Conservation (phyloP, 176 grass and related monocot species). For the Melocanna baccifera region DNA sequence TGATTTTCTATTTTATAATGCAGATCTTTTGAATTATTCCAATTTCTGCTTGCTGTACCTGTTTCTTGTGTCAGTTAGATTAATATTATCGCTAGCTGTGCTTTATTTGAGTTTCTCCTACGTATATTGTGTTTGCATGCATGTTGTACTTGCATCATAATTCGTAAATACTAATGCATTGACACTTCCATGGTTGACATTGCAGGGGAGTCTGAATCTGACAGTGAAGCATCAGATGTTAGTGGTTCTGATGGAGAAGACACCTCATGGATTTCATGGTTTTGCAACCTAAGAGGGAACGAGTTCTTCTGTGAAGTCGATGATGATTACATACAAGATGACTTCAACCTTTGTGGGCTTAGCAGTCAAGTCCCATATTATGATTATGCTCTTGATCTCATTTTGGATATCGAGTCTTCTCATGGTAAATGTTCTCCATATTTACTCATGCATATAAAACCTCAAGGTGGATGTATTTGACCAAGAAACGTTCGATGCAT, state of each 20-base stretch:
- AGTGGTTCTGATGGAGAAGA: slow-evolving; percentile 81
- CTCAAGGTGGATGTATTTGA: neutral
- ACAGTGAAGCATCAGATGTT: slow-evolving; percentile 85
- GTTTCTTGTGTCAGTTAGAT: neutral
- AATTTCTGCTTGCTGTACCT: neutral
- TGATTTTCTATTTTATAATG: neutral
- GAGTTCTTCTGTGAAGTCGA: slow-evolving; percentile 92
- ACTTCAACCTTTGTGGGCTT: slow-evolving; percentile 95
- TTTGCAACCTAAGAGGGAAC: slow-evolving; percentile 80
- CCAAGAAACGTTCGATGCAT: neutral
- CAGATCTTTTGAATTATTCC: neutral
- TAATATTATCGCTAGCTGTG: neutral
- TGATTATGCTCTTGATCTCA: slow-evolving; percentile 92
- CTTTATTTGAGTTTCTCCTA: neutral
- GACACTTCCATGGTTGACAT: slow-evolving; percentile 11
- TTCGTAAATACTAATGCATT: slow-evolving; percentile 3
- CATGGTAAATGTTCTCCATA: slow-evolving; percentile 56
- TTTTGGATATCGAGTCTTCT: slow-evolving; percentile 76
- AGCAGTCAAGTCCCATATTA: slow-evolving; percentile 85
- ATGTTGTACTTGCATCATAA: neutral
- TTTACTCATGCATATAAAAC: slow-evolving; percentile 16
- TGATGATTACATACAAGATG: slow-evolving; percentile 91
- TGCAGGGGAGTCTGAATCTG: slow-evolving; percentile 71
- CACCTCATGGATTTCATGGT: slow-evolving; percentile 93
- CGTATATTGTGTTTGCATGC: neutral